Base-by-base conservation (phyloP, 139 green algal species). In the Closterium sp. region DNA sequence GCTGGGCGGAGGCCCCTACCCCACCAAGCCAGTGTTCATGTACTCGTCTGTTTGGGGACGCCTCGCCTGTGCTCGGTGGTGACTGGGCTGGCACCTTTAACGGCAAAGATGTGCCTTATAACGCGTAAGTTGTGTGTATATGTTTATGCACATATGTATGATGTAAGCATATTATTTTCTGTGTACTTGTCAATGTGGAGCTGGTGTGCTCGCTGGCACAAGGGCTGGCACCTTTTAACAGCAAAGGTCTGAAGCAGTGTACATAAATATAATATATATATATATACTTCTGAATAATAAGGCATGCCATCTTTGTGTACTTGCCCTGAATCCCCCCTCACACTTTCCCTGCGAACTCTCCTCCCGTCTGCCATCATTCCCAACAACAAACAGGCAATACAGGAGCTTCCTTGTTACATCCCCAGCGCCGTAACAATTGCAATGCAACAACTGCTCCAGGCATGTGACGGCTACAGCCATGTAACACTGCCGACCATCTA, bases 1-100 rank as follows among this genome's bases (percentile, higher is more conserved):
- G 55, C 16, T 76, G 5, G 25, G 16, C 7, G 85, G 32, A 2
- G 30, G 33, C 10, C 85, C 85, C 9, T 88, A 55, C 32, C 85
- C 85, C 85, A 55, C 34, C 33, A 88, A 55, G 34, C 85, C 85
- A 4, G 25, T 9, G 8, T 88, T 38, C 85, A 25, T 88, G 19
- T 88, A 88, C 32, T 34, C 31, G 19, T 88, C 85, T 9, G 34
- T 88, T 12, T 88, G 85, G 85, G n/a, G 33, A 88, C n/a, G 85
- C 85, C 19, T 32, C 25, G 6, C 25, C 4, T 9, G 34, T 88
- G 19, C 33, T 69, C 85, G 85, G 32, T 36, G 85, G 85, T 10
- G 7, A 4, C 19, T 88, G 85, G 85, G 10, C 31, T 28, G 85
- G 85, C 6, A 88, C n/a, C 16, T 86, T 86, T 23, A 86, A 86